Percentiles rank a stretch among this genome's conserved stretches.
Conservation (phyloP, 1,284 basidiomycete species). For the Chondrostereum purpureum region DNA sequence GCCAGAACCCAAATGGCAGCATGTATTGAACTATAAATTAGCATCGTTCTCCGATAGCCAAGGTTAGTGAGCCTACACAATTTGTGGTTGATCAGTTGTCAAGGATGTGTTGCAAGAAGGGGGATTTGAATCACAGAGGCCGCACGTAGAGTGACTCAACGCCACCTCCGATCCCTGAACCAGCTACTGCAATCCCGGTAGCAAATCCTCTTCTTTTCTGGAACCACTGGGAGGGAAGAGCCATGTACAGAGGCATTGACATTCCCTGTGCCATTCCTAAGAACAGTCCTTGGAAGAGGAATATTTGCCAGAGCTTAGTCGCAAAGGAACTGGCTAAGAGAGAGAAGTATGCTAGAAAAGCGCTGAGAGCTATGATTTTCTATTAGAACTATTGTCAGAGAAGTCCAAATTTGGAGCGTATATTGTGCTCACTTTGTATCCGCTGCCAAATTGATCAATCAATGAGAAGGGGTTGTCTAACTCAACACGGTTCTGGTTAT, state of each 20-base stretch:
- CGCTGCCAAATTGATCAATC: constrained; percentile 3
- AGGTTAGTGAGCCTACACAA: constrained; percentile 17
- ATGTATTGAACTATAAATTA: constrained; percentile 16
- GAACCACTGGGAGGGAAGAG: constrained; percentile 21
- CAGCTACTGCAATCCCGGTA: constrained; percentile 20
- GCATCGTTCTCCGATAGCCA: constrained; percentile 18
- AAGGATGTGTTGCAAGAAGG: not conserved
- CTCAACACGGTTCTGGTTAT: not conserved
- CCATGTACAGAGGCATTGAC: constrained; percentile 21
- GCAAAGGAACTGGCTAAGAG: constrained; percentile 19
- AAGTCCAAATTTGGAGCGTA: not conserved
- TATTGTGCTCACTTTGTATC: constrained; percentile 9
- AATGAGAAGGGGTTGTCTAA: not conserved
- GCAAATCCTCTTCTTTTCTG: constrained; percentile 17
- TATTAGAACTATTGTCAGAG: constrained; percentile 5
- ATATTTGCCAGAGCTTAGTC: constrained; percentile 19
- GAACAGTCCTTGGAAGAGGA: constrained; percentile 20
- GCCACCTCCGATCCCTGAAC: constrained; percentile 20
- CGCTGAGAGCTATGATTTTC: constrained; percentile 21
- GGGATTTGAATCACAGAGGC: constrained; percentile 16
- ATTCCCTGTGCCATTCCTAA: constrained; percentile 19
- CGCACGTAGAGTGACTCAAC: constrained; percentile 18
- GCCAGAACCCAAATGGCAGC: constrained; percentile 16
- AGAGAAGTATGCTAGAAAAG: constrained; percentile 16
- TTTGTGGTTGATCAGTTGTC: not conserved